A percentile compares a stretch with the other conserved stretches of the same genome.
These are phyloP conservation scores for Lasiosphaeria hispida DNA, from an alignment of 495 filamentous ascomycete genomes.

Conservation along the genomic window DNA sequence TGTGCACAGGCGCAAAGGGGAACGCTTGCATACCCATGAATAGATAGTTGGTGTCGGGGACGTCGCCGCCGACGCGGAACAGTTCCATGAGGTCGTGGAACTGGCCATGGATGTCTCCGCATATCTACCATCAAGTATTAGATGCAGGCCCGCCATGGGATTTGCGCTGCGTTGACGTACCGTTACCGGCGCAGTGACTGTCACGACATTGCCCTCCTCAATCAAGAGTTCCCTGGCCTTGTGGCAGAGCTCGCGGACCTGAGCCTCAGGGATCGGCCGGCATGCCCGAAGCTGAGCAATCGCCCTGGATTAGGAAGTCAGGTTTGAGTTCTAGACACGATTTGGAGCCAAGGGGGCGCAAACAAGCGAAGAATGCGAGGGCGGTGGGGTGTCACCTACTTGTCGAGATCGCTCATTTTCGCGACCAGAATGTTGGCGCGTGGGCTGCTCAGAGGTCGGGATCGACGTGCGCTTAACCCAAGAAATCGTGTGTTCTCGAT, in stretches of 20 bases:
- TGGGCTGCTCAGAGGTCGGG: neutral
- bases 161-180: constrained; percentile 35
- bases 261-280: constrained; percentile 90
- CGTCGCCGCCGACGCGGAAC: constrained; percentile 91
- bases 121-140: constrained; percentile 59
- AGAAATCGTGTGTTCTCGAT: neutral
- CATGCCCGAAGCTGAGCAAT: constrained; percentile 93
- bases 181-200: constrained; percentile 93
- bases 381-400: constrained; percentile 16
- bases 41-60: constrained; percentile 96
- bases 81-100: constrained; percentile 99
- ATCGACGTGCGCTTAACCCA: constrained; percentile 3
- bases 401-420: constrained; percentile 34
- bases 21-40: constrained; percentile 71
- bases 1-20: neutral
- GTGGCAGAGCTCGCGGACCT: constrained; percentile 95
- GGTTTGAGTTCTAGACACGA: neutral
- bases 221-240: constrained; percentile 96
- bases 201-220: constrained; percentile 96
- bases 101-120: constrained; percentile 97
- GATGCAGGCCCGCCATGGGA: no score
- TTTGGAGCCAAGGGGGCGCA: neutral
- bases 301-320: constrained; percentile 54
- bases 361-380: neutral
- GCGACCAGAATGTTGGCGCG: neutral